Evolutionary conservation across 257 asterid species (phyloP).

Genomic region (Capsicum rhomboideum): DNA sequence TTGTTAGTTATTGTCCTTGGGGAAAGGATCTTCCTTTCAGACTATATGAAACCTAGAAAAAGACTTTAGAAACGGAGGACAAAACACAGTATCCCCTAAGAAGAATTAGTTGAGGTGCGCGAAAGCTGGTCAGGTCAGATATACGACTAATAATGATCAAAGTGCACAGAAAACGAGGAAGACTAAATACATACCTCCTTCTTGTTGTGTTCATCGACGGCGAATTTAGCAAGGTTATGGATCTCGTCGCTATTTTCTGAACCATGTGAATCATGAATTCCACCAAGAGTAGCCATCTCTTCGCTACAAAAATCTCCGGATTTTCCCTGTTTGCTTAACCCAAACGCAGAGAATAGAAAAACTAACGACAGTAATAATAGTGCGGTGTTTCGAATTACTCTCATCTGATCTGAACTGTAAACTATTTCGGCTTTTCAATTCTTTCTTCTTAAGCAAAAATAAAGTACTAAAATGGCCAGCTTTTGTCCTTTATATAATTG

Average conservation of each 20-base stretch:
- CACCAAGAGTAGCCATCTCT: constrained; percentile 63
- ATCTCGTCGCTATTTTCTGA: constrained; percentile 25
- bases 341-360: not conserved
- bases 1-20: no score
- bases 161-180: not conserved
- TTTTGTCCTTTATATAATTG: not conserved
- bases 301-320: constrained; percentile 31
- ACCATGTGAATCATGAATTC: constrained; percentile 30
- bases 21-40: no score
- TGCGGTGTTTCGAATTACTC: not conserved
- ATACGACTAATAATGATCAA: not conserved
- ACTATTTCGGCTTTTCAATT: not conserved
- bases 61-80: no score
- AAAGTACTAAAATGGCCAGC: not conserved
- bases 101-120: no score
- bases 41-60: no score
- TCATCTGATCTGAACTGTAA: not conserved
- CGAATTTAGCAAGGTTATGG: constrained; percentile 63
- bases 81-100: no score
- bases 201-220: constrained; percentile 62
- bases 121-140: no score
- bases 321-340: not conserved
- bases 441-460: not conserved
- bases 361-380: not conserved
- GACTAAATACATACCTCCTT: constrained; percentile 29